Percentiles rank a stretch among this genome's conserved stretches.
These are phyloP conservation scores for Daedalea quercina DNA, from an alignment of 768 basidiomycete species.

Conservation along the genomic window DNA sequence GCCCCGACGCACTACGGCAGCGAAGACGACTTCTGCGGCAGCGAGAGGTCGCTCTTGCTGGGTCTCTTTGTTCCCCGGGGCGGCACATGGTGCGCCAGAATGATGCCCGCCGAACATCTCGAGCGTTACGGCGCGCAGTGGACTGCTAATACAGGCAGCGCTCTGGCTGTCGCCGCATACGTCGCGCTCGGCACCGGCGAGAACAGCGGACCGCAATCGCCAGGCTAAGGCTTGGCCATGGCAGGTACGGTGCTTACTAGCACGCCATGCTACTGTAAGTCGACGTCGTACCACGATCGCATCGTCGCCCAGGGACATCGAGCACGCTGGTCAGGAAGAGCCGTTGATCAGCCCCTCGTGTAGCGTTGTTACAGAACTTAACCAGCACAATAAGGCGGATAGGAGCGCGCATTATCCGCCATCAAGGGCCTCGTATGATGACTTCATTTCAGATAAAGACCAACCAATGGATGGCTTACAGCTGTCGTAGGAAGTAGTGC, in stretches of 20 bases:
- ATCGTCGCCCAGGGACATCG: not conserved
- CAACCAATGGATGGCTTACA: not conserved
- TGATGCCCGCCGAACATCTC: not conserved
- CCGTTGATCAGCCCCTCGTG: not conserved
- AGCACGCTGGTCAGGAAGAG: not conserved
- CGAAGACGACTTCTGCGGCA: too few relatives aligned
- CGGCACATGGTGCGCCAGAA: too few relatives aligned
- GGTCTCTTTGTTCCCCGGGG: too few relatives aligned
- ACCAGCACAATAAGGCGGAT: slow-evolving; percentile 3
- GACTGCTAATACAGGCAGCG: not conserved
- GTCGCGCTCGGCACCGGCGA: not conserved
- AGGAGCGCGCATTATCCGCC: slow-evolving; percentile 3
- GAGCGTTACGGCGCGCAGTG: not conserved
- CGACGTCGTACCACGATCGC: too few relatives aligned
- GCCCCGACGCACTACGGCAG: not conserved
- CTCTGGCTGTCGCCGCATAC: not conserved
- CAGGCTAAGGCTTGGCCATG: too few relatives aligned
- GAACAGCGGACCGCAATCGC: not conserved
- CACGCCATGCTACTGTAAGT: too few relatives aligned
- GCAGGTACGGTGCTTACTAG: too few relatives aligned
- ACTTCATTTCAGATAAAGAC: not conserved
- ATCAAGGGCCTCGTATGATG: slow-evolving; percentile 1
- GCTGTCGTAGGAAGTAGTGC: not conserved
- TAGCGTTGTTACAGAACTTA: not conserved
- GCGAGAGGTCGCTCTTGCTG: too few relatives aligned